Conservation (phyloP, 169 alveolate genomes). For the Miamiensis avidus region DNA sequence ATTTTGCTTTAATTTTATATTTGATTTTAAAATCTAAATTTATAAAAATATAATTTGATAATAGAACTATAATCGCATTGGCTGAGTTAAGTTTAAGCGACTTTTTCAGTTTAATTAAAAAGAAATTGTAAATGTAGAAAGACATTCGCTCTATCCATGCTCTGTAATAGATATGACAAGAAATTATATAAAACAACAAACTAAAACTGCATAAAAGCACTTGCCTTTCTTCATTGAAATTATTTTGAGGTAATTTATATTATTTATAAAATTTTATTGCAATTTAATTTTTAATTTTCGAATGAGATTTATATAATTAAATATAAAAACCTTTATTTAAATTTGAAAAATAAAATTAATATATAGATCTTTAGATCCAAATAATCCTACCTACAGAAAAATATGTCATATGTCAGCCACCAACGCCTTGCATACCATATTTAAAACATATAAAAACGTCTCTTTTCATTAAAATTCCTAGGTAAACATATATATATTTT, state of each 20-base stretch:
- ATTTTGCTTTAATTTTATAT: not conserved
- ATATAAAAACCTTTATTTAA: no score
- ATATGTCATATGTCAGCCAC: slow-evolving; percentile 44
- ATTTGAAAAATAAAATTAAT: not conserved
- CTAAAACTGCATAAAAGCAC: slow-evolving; percentile 9
- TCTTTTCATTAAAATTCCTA: slow-evolving; percentile 25
- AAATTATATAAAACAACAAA: slow-evolving; percentile 30
- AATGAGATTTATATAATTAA: not conserved
- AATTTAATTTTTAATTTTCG: no score
- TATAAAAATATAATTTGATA: not conserved
- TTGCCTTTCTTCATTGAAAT: slow-evolving; percentile 46
- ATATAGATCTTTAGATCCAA: slow-evolving; percentile 42
- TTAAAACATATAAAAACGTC: slow-evolving; percentile 23
- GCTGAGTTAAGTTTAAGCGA: slow-evolving; percentile 19
- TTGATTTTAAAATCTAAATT: not conserved
- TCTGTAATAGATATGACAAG: slow-evolving; percentile 43
- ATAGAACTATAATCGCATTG: slow-evolving; percentile 30
- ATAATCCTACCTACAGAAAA: slow-evolving; percentile 37
- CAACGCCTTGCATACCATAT: slow-evolving; percentile 35
- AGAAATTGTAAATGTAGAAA: slow-evolving; percentile 37
- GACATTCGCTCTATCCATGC: slow-evolving; percentile 41
- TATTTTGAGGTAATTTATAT: slow-evolving; percentile 21
- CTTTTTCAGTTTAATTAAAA: slow-evolving; percentile 17
- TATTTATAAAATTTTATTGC: no score
- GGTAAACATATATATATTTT: not conserved